These are phyloP conservation scores for Solanum stenotomum DNA, from an alignment of 257 asterid species.

Conservation along the genomic window DNA sequence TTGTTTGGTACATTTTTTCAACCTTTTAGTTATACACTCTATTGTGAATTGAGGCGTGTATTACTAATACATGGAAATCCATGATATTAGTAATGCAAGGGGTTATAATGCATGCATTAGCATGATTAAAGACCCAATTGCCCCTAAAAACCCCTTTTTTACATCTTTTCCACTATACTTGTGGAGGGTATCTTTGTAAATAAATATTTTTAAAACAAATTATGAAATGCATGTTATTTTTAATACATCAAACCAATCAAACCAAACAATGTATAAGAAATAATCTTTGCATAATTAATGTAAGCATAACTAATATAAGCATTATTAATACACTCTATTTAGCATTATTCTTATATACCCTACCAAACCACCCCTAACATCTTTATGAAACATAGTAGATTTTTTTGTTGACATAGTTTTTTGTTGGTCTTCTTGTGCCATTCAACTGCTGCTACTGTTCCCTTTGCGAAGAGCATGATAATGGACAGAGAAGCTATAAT, in stretches of 20 bases:
- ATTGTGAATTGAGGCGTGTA: not conserved
- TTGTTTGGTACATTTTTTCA: not conserved
- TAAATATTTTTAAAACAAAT: not conserved
- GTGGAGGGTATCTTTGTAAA: not conserved
- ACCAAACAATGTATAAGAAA: not conserved
- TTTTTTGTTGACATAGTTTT: not conserved
- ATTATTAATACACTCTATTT: not conserved
- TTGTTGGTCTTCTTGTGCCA: not conserved
- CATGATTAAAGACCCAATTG: not conserved
- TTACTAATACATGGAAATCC: not conserved
- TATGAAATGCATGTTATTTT: not conserved
- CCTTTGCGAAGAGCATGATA: not conserved
- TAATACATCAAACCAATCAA: not conserved
- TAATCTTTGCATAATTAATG: not conserved
- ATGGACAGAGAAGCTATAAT: not conserved
- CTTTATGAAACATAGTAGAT: not conserved
- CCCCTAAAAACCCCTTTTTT: not conserved
- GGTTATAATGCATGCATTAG: not conserved
- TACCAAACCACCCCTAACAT: not conserved
- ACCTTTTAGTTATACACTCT: not conserved
- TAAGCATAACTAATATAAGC: not conserved
- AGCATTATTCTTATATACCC: not conserved
- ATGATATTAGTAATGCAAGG: not conserved
- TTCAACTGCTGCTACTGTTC: not conserved
- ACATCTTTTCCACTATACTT: not conserved